Evolutionary conservation across 2,329 filamentous ascomycete species (phyloP).

Genomic region (Colletotrichum sp.): DNA sequence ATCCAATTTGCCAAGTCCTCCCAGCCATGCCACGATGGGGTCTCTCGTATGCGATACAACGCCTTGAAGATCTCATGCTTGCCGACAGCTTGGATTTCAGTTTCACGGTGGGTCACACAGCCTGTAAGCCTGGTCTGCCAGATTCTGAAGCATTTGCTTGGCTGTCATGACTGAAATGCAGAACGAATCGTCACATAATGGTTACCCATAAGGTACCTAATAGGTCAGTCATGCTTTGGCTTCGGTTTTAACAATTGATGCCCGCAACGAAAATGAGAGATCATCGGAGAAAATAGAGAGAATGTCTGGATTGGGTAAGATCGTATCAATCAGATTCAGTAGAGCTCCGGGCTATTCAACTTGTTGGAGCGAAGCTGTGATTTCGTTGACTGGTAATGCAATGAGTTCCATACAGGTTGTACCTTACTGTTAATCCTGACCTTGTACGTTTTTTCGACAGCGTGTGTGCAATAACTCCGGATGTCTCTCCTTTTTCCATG

Average conservation of each 20-base stretch:
- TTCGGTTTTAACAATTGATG: too few species aligned
- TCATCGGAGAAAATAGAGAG: not conserved
- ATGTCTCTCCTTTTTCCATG: not conserved
- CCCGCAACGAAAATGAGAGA: not conserved
- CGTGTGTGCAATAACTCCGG: not conserved
- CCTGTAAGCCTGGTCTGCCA: not conserved
- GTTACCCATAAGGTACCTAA: too few species aligned
- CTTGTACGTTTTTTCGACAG: not conserved
- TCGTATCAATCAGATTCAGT: not conserved
- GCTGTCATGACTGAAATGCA: not conserved
- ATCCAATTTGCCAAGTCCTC: not conserved
- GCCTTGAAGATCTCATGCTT: not conserved
- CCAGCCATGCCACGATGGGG: not conserved
- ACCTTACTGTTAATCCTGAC: not conserved
- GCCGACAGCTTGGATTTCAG: not conserved
- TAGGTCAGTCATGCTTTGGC: too few species aligned
- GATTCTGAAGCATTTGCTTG: not conserved
- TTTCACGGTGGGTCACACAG: not conserved
- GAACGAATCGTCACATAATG: not conserved
- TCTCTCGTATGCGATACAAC: not conserved
- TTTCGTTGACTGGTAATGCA: not conserved
- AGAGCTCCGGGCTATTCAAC: not conserved
- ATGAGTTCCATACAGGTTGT: fast-evolving
- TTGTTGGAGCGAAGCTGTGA: fast-evolving
- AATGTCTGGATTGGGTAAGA: not conserved